phyloP scores from a whole-genome alignment of 768 basidiomycete genomes.

The Xerocomellus dryophilus region DNA sequence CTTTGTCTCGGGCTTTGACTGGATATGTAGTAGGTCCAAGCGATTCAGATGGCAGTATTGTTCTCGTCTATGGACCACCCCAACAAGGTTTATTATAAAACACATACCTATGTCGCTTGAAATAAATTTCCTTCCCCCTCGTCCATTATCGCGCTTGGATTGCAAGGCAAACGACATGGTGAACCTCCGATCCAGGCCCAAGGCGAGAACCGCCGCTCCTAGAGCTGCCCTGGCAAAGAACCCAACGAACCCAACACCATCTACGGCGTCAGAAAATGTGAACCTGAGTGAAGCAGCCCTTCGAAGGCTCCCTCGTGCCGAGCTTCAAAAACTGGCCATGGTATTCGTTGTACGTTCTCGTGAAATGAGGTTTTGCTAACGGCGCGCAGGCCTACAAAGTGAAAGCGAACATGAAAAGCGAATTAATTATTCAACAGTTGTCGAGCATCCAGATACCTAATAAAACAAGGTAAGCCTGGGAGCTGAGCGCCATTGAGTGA shows the following conservation, averaged over 20 bases:
- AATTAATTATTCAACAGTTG: conserved; percentile 24
- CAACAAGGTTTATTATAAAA: conserved; percentile 7
- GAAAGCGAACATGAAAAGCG: conserved; percentile 28
- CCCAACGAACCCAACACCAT: not conserved
- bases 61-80: conserved; percentile 5
- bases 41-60: conserved; percentile 6
- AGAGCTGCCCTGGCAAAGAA: not conserved
- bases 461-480: conserved; percentile 11
- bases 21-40: conserved; percentile 12
- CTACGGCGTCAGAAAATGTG: not conserved
- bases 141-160: not conserved
- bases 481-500: not conserved
- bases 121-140: not conserved
- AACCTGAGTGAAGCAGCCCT: conserved; percentile 17
- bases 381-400: conserved; percentile 19
- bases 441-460: conserved; percentile 8
- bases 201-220: not conserved
- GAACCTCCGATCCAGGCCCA: conserved; percentile 11
- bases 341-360: conserved; percentile 5
- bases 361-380: not conserved
- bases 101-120: not conserved
- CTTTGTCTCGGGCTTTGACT: not conserved
- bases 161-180: conserved; percentile 4
- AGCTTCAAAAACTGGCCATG: conserved; percentile 28
- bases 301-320: conserved; percentile 22